These are phyloP conservation scores for Scedosporium minutisporum DNA, from an alignment of 2,329 filamentous ascomycete genomes.

Conservation along the genomic window DNA sequence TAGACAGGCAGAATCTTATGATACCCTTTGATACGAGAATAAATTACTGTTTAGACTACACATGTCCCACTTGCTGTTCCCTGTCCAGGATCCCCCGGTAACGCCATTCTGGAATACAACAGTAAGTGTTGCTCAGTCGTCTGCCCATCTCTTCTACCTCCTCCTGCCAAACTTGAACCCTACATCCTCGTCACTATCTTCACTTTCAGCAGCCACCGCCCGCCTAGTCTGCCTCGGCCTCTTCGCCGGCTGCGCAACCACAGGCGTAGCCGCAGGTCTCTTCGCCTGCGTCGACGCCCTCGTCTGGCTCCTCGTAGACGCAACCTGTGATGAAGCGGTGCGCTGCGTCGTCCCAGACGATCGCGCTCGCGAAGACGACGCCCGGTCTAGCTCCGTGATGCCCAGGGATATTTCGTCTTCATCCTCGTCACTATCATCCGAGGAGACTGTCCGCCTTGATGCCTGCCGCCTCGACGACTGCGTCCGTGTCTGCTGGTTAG, in stretches of 20 bases:
- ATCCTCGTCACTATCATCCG: constrained; percentile 28
- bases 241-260: constrained; percentile 21
- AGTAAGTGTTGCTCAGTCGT: background rate
- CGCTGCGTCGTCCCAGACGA: constrained; percentile 15
- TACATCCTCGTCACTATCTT: constrained; percentile 44
- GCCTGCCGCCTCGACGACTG: constrained; percentile 7
- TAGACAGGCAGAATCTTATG: background rate
- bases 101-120: background rate
- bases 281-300: constrained; percentile 17
- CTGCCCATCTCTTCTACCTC: background rate
- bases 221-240: constrained; percentile 22
- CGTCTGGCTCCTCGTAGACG: background rate
- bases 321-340: constrained; percentile 11
- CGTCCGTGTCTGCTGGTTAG: background rate
- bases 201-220: constrained; percentile 27
- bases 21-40: background rate
- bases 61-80: too few relatives aligned
- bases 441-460: constrained; percentile 19
- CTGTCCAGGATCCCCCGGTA: background rate
- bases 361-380: constrained; percentile 5
- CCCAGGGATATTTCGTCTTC: constrained; percentile 14
- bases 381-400: constrained; percentile 14
- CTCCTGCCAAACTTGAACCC: constrained; percentile 47
- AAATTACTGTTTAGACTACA: background rate
- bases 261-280: constrained; percentile 21